Evolutionary conservation across 108 stramenopile genomes (phyloP).

Genomic region (Skeletonema costatum): DNA sequence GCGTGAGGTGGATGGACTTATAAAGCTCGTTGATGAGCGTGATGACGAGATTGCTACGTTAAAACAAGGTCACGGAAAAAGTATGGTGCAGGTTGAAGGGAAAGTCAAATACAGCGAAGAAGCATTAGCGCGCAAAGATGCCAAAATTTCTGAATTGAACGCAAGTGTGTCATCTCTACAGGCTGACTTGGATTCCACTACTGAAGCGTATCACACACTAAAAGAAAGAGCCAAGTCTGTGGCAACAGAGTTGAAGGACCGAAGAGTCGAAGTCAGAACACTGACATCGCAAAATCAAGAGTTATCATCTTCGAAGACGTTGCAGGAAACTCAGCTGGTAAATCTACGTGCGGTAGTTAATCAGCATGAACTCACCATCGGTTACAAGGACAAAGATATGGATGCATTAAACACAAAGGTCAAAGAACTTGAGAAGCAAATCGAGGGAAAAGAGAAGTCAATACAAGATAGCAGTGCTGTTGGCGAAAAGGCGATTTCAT

Average conservation of each 20-base stretch:
- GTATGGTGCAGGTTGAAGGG: conserved; percentile 41
- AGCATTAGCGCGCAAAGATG: conserved; percentile 41
- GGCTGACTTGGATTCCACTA: conserved; percentile 48
- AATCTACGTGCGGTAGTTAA: conserved; percentile 53
- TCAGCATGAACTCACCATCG: conserved; percentile 55
- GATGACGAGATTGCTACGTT: conserved; percentile 49
- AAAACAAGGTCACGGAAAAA: conserved; percentile 45
- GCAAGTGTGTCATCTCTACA: conserved; percentile 61
- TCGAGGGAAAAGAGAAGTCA: conserved; percentile 40
- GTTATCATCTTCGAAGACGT: conserved; percentile 49
- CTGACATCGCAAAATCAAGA: conserved; percentile 56
- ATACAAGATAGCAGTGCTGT: conserved; percentile 55
- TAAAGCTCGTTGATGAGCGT: conserved; percentile 58
- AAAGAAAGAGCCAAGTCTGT: conserved; percentile 76
- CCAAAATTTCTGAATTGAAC: conserved; percentile 40
- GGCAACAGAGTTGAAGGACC: conserved; percentile 83
- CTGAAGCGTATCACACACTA: conserved; percentile 67
- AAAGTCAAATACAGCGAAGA: conserved; percentile 38
- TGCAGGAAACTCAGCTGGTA: conserved; percentile 51
- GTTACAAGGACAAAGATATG: conserved; percentile 66
- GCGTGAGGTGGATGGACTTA: conserved; percentile 61
- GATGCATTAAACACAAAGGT: conserved; percentile 50
- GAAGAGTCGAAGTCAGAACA: conserved; percentile 75
- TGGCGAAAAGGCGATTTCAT: conserved; percentile 68
- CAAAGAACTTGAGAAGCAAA: conserved; percentile 40